Percentiles rank a stretch among this genome's conserved stretches.
Evolutionary conservation across 2,329 filamentous ascomycete species (phyloP).

Genomic region (Ascochyta lentis): DNA sequence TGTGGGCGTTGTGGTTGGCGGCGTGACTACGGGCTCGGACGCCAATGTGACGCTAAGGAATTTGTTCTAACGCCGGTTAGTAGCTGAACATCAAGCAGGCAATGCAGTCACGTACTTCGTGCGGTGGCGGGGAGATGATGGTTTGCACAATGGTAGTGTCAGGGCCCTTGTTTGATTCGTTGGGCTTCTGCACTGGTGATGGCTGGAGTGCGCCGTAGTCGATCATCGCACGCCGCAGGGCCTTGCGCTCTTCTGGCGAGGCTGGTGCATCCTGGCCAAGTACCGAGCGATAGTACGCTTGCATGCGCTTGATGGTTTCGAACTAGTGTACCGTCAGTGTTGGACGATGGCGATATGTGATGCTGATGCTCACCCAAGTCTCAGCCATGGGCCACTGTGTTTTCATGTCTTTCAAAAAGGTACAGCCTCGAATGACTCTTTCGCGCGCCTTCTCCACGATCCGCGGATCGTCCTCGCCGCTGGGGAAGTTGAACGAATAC

Average conservation of each 20-base stretch:
- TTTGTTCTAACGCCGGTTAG: conserved; percentile 7
- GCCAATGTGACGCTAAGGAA: conserved; percentile 10
- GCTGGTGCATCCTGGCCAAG: conserved; percentile 44
- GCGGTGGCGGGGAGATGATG: conserved; percentile 16
- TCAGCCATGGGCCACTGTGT: conserved; percentile 52
- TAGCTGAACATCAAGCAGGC: neutral
- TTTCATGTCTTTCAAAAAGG: conserved; percentile 51
- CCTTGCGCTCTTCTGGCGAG: conserved; percentile 48
- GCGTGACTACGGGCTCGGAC: conserved; percentile 16
- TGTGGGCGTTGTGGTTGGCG: conserved; percentile 32
- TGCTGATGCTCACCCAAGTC: conserved; percentile 41
- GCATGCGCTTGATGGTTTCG: conserved; percentile 53
- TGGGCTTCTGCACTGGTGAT: conserved; percentile 46
- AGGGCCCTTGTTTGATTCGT: conserved; percentile 26
- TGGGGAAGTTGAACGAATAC: conserved; percentile 49
- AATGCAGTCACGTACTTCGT: neutral
- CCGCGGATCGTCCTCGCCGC: conserved; percentile 43
- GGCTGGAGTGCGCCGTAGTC: conserved; percentile 51
- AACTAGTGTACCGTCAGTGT: conserved; percentile 33
- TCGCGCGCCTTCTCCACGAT: conserved; percentile 43
- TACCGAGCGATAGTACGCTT: conserved; percentile 49
- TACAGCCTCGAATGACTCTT: conserved; percentile 46
- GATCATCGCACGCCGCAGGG: conserved; percentile 48
- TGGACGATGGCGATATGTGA: too few species aligned
- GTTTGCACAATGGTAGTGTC: conserved; percentile 24